These are phyloP conservation scores for Cladophialophora carrionii DNA, from an alignment of 2,329 filamentous ascomycete species.

Conservation along the genomic window DNA sequence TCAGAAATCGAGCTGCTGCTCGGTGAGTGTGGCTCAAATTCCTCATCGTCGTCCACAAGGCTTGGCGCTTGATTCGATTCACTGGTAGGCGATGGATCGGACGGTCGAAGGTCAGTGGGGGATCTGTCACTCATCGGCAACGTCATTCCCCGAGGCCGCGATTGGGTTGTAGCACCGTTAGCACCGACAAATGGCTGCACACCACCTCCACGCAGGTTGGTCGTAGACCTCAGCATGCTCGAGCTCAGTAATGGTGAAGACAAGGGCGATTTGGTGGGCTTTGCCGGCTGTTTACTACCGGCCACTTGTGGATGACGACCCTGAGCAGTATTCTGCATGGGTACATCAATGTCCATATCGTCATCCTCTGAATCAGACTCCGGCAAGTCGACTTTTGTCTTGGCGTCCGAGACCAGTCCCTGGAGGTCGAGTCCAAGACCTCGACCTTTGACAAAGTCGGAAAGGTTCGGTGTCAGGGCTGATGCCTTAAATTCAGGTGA, in stretches of 20 bases:
- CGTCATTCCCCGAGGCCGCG: conserved; percentile 28
- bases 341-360: conserved; percentile 42
- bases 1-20: conserved; percentile 58
- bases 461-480: conserved; percentile 66
- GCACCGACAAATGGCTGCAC: conserved; percentile 19
- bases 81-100: conserved; percentile 46
- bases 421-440: conserved; percentile 65
- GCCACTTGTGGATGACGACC: conserved; percentile 37
- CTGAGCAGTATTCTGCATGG: conserved; percentile 26
- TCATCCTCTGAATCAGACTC: conserved; percentile 47
- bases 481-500: conserved; percentile 35
- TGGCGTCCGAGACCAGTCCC: conserved; percentile 61
- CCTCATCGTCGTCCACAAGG: conserved; percentile 77
- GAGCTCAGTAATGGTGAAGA: conserved; percentile 51
- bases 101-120: conserved; percentile 22
- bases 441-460: conserved; percentile 64
- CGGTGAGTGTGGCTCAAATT: conserved; percentile 69
- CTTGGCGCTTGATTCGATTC: conserved; percentile 77
- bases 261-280: conserved; percentile 59
- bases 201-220: conserved; percentile 11
- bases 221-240: conserved; percentile 23
- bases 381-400: conserved; percentile 46
- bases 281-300: conserved; percentile 57
- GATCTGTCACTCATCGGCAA: conserved; percentile 22
- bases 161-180: conserved; percentile 15